Evolutionary conservation across 768 basidiomycete genomes (phyloP), one percentile per base, ranked within the genome.

Genomic region (Amanita fuliginea): DNA sequence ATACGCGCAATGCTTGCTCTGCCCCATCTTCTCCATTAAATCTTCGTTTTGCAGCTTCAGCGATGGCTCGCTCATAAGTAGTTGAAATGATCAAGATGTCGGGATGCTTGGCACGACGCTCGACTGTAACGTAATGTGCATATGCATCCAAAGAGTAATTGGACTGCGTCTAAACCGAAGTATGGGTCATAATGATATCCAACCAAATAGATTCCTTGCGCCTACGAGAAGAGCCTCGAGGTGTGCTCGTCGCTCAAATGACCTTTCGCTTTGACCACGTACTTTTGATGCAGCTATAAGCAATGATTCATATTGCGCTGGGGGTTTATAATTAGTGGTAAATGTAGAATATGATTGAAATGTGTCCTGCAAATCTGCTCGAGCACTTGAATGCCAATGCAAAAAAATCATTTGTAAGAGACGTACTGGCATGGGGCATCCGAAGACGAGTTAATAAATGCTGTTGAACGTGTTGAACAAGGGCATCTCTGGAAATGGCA

Each of bases 311-410:
- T 98, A 98, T 37, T 83, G 75, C n/a, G 74, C 66, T 0, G 81
- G 70, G 11, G 85, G 77, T 56, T 81, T 78, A 63, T 86, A 75
- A 48, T 77, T 76, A 0, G 91, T 89, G 13, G 90, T 89, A 67
- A 97, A 96, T 0, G 83, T 76, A 0, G 94, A 96, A 62, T 95
- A 98, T 2, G 78, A 72, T 57, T 89, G 82, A 49, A 83, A 82
- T 0, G 92, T 94, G 11, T 86, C 78, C 35, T 90, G 88, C 49
- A 82, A 74, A 51, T 78, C 90, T 93, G 26, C 28, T n/a, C 37
- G n/a, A 39, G 32, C 30, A 21, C 16, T 43, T 46, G n/a, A 55
- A 30, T 24, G 18, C 34, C 21, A n/a, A 19, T 21, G 19, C 28
- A 22, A 19, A 24, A 6, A 19, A 32, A 21, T 40, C 10, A 33